These are phyloP conservation scores for Chrysoporthe deuterocubensis DNA, from an alignment of 2,329 filamentous ascomycete genomes.

Conservation along the genomic window DNA sequence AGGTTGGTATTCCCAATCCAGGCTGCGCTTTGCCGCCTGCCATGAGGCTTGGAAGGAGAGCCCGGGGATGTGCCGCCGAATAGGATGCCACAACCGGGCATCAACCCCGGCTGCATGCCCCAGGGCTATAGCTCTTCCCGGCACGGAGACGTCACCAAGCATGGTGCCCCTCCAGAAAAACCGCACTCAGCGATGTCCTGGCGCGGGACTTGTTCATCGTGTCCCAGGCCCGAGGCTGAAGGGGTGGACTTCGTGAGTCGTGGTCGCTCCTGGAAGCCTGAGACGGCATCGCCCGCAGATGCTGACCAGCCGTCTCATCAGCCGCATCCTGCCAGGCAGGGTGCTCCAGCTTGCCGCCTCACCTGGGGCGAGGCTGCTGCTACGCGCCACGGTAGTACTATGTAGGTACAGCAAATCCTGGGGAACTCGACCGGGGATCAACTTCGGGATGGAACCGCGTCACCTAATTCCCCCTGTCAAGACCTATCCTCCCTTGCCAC, in stretches of 20 bases:
- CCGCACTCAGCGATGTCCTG: background rate
- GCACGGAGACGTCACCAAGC: background rate
- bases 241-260: background rate
- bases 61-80: slow-evolving; percentile 6
- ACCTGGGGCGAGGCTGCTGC: background rate
- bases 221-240: background rate
- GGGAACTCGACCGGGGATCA: slow-evolving; percentile 8
- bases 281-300: background rate
- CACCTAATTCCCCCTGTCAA: background rate
- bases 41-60: background rate
- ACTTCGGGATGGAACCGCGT: slow-evolving; percentile 9
- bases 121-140: background rate
- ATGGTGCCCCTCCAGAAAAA: background rate
- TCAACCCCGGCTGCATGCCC: slow-evolving; percentile 10
- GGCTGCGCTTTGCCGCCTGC: slow-evolving; percentile 1
- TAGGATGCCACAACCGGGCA: slow-evolving; percentile 11
- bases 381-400: too few species aligned
- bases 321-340: background rate
- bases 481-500: slow-evolving; percentile 1
- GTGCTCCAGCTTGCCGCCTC: background rate
- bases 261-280: background rate
- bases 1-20: background rate
- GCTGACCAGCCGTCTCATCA: background rate
- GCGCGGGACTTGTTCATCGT: background rate
- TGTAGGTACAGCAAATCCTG: background rate